Evolutionary conservation across 164 flowering plant genomes (phyloP).

Genomic region (Piper longum): DNA sequence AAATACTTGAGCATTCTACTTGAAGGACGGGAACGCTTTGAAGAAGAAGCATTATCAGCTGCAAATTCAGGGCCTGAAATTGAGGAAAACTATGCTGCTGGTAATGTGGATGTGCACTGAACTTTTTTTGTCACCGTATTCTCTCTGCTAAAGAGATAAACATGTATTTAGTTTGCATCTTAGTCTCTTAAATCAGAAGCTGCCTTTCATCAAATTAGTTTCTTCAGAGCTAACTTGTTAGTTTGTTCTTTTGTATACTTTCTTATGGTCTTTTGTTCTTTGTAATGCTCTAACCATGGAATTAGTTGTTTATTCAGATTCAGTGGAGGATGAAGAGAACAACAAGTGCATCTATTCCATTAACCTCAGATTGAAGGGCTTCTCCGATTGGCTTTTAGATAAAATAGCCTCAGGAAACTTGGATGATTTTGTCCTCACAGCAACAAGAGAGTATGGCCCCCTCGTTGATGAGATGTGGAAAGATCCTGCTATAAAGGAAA

Average conservation of each 20-base stretch:
- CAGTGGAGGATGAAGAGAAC: slow-evolving; percentile 16
- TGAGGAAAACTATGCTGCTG: slow-evolving; percentile 30
- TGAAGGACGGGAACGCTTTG: slow-evolving; percentile 93
- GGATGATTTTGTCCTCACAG: slow-evolving; percentile 99
- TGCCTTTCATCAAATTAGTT: background rate
- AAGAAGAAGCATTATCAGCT: slow-evolving; percentile 58
- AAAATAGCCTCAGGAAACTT: slow-evolving; percentile 96
- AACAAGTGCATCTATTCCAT: slow-evolving; percentile 61
- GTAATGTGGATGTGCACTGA: slow-evolving; percentile 11
- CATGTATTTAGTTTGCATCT: background rate
- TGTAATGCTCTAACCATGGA: background rate
- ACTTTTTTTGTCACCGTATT: background rate
- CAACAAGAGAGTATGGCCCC: slow-evolving; percentile 98
- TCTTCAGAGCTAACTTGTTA: background rate
- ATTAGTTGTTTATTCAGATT: slow-evolving; percentile 23
- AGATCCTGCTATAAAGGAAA: slow-evolving; percentile 88
- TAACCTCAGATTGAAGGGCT: slow-evolving; percentile 81
- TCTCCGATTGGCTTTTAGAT: slow-evolving; percentile 96
- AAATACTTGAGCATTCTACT: slow-evolving; percentile 86
- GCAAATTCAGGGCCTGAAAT: slow-evolving; percentile 12
- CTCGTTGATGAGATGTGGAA: slow-evolving; percentile 95
- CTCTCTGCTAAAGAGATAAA: background rate
- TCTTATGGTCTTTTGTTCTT: background rate
- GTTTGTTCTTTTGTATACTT: background rate
- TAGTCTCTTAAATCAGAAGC: background rate